Base-by-base conservation (phyloP, 495 filamentous ascomycete species). In the Lophiostoma macrostomum region DNA sequence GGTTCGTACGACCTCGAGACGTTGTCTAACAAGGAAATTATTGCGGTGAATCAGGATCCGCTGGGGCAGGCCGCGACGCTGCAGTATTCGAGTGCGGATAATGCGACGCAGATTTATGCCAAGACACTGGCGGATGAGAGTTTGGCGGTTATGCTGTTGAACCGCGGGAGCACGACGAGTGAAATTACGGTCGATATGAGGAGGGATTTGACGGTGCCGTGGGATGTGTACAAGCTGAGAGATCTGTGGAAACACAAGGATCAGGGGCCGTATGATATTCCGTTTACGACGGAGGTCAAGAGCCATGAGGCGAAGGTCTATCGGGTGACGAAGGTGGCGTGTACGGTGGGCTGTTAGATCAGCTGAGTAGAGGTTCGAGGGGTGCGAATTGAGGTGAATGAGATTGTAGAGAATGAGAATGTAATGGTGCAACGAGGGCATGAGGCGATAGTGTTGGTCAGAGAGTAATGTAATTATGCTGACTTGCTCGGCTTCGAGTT, bases 201-300 rank as follows among this genome's bases (percentile, higher is more conserved):
- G 24, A 37, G 35, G 28, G 51, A 65, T 47, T 34, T 65, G 30
- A 58, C 58, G 16, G 27, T 65, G 1, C 10, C 24, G 29, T 65
- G 62, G 62, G 54, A 62, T 36, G 40, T 51, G 42, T 65, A 58
- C 41, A 50, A 34, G 35, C 24, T 65, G 31, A 37, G 62, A 40
- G 62, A 65, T 59, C 18, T 65, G 42, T 61, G 58, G 62, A 61
- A 59, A 41, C 20, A 50, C 11, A 56, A 56, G 41, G 51, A 58
- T 41, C 28, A 46, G 48, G 62, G 62, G 23, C 62, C 62, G 34
- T 65, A 65, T 53, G 62, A 65, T 59, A 62, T 59, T 16, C 58
- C 62, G 27, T 65, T 50, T 50, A 50, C 58, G 37, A 50, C 46
- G 11, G 62, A 65, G 50, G 62, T 65, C 13, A 41, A 44, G 25